These are phyloP conservation scores for Stromatinia cepivora DNA, from an alignment of 2,329 filamentous ascomycete genomes.

Conservation along the genomic window DNA sequence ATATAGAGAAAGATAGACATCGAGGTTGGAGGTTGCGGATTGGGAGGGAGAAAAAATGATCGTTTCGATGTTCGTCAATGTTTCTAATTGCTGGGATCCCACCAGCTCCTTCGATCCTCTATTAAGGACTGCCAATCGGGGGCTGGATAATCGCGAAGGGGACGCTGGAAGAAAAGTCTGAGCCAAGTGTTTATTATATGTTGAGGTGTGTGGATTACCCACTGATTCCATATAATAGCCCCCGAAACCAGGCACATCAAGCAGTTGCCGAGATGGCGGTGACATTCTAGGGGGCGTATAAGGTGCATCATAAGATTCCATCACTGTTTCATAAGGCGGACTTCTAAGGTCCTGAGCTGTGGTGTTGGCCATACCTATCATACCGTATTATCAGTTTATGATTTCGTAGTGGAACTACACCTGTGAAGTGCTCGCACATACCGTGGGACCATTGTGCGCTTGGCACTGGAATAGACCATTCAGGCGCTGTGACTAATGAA, in stretches of 20 bases:
- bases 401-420: not conserved
- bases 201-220: conserved; percentile 41
- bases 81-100: conserved; percentile 29
- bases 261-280: conserved; percentile 33
- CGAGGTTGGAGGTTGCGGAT: conserved; percentile 30
- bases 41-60: conserved; percentile 24
- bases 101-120: conserved; percentile 34
- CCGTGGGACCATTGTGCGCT: conserved; percentile 33
- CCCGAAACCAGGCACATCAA: conserved; percentile 36
- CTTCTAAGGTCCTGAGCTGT: conserved; percentile 35
- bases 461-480: conserved; percentile 33
- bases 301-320: conserved; percentile 35
- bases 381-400: conserved; percentile 11
- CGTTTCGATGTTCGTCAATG: conserved; percentile 26
- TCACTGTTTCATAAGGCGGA: conserved; percentile 32
- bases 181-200: conserved; percentile 38
- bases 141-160: conserved; percentile 34
- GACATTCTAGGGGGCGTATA: conserved; percentile 36
- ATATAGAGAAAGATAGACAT: conserved; percentile 36
- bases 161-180: conserved; percentile 38
- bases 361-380: conserved; percentile 23
- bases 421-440: conserved; percentile 14
- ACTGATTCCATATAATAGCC: conserved; percentile 40
- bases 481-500: conserved; percentile 33
- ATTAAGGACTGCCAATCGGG: conserved; percentile 35